A percentile compares a stretch with the other conserved stretches of the same genome.
These are phyloP conservation scores for Suillus lakei DNA, from an alignment of 768 basidiomycete species.

Conservation along the genomic window DNA sequence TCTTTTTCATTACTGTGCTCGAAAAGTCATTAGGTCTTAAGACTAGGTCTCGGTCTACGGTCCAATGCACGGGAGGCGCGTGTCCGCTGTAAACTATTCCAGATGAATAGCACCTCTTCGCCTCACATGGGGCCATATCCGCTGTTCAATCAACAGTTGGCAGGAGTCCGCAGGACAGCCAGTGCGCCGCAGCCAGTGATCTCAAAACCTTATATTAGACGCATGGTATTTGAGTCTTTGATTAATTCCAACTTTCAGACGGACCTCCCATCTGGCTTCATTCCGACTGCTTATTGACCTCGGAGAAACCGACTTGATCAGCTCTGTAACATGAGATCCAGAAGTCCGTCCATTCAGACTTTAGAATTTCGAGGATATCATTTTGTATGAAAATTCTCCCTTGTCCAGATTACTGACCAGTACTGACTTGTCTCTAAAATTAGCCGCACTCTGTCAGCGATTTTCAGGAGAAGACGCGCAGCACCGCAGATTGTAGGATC, in stretches of 20 bases:
- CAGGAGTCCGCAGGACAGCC: too few relatives aligned
- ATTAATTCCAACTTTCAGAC: not conserved
- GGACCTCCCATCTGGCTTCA: not conserved
- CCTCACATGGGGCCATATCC: too few relatives aligned
- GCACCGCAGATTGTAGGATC: not conserved
- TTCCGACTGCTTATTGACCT: not conserved
- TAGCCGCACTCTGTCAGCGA: not conserved
- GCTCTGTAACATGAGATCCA: not conserved
- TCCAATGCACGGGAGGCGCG: not conserved
- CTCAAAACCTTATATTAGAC: not conserved
- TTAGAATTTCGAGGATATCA: not conserved
- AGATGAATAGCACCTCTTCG: not conserved
- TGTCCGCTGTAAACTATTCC: not conserved
- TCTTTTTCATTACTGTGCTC: too few relatives aligned
- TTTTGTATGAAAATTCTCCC: not conserved
- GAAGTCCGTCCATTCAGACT: not conserved
- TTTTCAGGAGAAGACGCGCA: not conserved
- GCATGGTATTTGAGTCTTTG: not conserved
- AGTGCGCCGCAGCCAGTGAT: too few relatives aligned
- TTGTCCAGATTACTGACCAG: not conserved
- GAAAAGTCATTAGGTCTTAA: not conserved
- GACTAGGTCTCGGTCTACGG: not conserved
- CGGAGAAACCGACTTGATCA: not conserved
- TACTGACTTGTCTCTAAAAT: not conserved
- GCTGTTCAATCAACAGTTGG: too few relatives aligned